Base-by-base conservation (phyloP, 2,329 filamentous ascomycete genomes). In the Apiospora hydei region DNA sequence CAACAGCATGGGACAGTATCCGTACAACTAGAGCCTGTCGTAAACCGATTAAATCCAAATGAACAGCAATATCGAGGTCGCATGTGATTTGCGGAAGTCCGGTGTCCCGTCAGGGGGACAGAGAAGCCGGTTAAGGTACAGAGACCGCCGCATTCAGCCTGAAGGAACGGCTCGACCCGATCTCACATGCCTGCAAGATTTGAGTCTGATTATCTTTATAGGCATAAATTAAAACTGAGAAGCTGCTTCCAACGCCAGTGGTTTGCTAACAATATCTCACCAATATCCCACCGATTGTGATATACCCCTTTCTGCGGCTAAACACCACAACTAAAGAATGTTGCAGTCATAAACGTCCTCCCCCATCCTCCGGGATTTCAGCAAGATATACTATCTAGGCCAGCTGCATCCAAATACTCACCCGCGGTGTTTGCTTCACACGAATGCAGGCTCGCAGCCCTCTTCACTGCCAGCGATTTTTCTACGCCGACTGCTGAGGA, bases 401-500 rank as follows among this genome's bases (percentile, higher is more conserved):
- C 41, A n/a, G n/a, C 16, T n/a, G 10, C 34, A 41, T 64, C 34
- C 34, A 41, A 64, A n/a, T 41, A 18, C n/a, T n/a, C 57, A 64
- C 41, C 10, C 4, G 21, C 24, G 18, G 8, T n/a, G 21, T 24
- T 2, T 41, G 18, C 11, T 34, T 64, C 57, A 64, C 16, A 64
- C 34, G 4, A 64, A 64, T 14, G 57, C 30, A 18, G 57, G 34
- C 34, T 64, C 57, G 4, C 41, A n/a, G 57, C 34, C 34, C 11
- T 64, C 57, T 18, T 68, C 66, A 14, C 66, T 68, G 14, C 83
- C 83, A 34, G 80, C 77, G 49, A 84, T 83, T 16, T 83, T 81
- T 73, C 78, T 84, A 21, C 84, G 82, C 24, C 87, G 82, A 67
- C 84, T 87, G 72, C 82, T 88, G 41, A 89, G 79, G 76, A 89